phyloP scores from a whole-genome alignment of 2,329 filamentous ascomycete species.

The Escovopsis sp. region DNA sequence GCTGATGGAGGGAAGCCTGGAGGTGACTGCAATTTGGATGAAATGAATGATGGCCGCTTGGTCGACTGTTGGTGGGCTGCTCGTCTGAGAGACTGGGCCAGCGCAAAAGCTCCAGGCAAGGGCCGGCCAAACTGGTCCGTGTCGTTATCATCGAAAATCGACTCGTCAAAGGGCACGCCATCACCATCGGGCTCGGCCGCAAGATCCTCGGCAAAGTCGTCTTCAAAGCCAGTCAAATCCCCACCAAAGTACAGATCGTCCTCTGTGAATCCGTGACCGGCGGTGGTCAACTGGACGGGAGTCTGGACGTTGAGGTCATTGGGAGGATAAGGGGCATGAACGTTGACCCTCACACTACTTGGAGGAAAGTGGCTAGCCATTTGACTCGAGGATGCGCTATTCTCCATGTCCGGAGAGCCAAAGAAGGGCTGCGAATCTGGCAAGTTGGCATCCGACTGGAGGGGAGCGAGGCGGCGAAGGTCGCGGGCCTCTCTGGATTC shows the following conservation, averaged over 20 bases:
- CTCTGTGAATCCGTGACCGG: slow-evolving; percentile 14
- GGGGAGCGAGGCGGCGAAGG: too few species aligned
- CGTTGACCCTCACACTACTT: too few species aligned
- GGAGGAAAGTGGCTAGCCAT: slow-evolving; percentile 9
- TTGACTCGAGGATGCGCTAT: too few species aligned
- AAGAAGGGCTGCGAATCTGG: too few species aligned
- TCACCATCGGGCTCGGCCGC: slow-evolving; percentile 30
- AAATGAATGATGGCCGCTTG: slow-evolving; percentile 33
- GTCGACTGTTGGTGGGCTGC: slow-evolving; percentile 13
- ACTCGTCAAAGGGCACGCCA: slow-evolving; percentile 51
- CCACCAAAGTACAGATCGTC: slow-evolving; percentile 60
- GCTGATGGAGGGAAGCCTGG: slow-evolving; percentile 34
- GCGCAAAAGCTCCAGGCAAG: slow-evolving; percentile 42
- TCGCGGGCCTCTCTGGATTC: slow-evolving; percentile 39
- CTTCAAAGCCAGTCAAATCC: slow-evolving; percentile 36
- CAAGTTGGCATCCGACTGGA: too few species aligned
- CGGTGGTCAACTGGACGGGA: too few species aligned
- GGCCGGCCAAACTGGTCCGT: slow-evolving; percentile 48
- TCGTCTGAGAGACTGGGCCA: slow-evolving; percentile 32
- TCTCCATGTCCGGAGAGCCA: too few species aligned
- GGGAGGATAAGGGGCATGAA: too few species aligned
- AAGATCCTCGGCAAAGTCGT: slow-evolving; percentile 31
- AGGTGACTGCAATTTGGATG: slow-evolving; percentile 28
- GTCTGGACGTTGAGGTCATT: too few species aligned
- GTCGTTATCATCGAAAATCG: slow-evolving; percentile 55